These are phyloP conservation scores for Chimonanthus salicifolius DNA, from an alignment of 164 flowering plant species.

Conservation along the genomic window DNA sequence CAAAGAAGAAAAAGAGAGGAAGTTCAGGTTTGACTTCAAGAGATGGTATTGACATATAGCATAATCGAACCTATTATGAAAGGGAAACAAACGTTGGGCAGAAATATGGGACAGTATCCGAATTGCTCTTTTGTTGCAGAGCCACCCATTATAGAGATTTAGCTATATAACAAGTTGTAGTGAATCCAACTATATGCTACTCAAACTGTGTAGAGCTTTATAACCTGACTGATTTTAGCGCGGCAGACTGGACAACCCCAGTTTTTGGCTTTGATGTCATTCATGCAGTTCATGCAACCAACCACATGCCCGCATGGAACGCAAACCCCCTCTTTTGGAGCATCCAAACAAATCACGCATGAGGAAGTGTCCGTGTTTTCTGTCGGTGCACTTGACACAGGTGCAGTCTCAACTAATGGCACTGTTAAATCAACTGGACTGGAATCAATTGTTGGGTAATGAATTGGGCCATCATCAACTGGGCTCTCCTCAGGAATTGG, in stretches of 20 bases:
- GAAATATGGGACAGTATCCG: too few relatives aligned
- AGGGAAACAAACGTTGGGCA: too few relatives aligned
- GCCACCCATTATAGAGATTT: too few relatives aligned
- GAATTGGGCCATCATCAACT: constrained; percentile 47
- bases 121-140: too few relatives aligned
- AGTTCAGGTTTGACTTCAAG: too few relatives aligned
- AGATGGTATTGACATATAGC: too few relatives aligned
- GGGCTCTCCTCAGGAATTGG: constrained; percentile 25
- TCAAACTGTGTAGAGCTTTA: constrained; percentile 74
- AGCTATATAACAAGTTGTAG: too few relatives aligned
- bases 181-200: background rate
- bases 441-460: constrained; percentile 69
- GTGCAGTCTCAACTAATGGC: constrained; percentile 16
- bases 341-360: constrained; percentile 89
- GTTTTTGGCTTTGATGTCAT: constrained; percentile 62
- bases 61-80: too few relatives aligned
- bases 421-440: constrained; percentile 40
- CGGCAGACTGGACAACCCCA: constrained; percentile 98
- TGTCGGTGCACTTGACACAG: background rate
- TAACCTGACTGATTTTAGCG: constrained; percentile 64
- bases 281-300: constrained; percentile 94
- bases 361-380: constrained; percentile 15
- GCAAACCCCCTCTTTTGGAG: constrained; percentile 89
- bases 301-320: constrained; percentile 98
- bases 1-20: too few relatives aligned